These are phyloP conservation scores for Platanthera guangdongensis DNA, from an alignment of 106 monocot genomes.

Conservation along the genomic window DNA sequence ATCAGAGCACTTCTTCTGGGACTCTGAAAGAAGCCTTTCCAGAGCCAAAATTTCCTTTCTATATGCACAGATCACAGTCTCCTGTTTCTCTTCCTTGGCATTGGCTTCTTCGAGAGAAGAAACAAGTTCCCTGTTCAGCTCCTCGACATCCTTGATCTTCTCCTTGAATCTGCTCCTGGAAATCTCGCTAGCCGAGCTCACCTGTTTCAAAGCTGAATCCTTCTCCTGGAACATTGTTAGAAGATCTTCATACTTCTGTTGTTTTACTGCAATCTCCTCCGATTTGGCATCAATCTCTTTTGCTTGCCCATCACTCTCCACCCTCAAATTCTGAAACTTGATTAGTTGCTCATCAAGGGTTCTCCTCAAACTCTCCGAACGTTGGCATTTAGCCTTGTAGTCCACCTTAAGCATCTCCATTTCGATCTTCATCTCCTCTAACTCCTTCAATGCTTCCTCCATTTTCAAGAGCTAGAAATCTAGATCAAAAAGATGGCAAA, in stretches of 20 bases:
- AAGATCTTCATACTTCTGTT: conserved; percentile 38
- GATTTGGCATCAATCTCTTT: conserved; percentile 31
- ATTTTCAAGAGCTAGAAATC: conserved; percentile 12
- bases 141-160: conserved; percentile 31
- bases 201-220: conserved; percentile 38
- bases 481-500: neutral
- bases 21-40: conserved; percentile 29
- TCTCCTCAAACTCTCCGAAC: conserved; percentile 37
- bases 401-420: conserved; percentile 42
- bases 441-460: conserved; percentile 38
- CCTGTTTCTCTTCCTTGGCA: conserved; percentile 27
- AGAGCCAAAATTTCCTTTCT: conserved; percentile 45
- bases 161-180: conserved; percentile 28
- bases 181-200: conserved; percentile 41
- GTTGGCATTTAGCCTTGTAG: conserved; percentile 29
- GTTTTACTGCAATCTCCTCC: conserved; percentile 35
- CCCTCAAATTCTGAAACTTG: conserved; percentile 34
- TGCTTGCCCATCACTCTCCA: conserved; percentile 29
- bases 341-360: conserved; percentile 31
- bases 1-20: conserved; percentile 45
- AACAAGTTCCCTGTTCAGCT: conserved; percentile 34
- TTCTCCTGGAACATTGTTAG: conserved; percentile 42
- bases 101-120: conserved; percentile 57
- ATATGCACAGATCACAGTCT: conserved; percentile 18
- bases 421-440: conserved; percentile 53